These are phyloP conservation scores for Cladophialophora psammophila DNA, from an alignment of 2,329 filamentous ascomycete genomes.

Conservation along the genomic window DNA sequence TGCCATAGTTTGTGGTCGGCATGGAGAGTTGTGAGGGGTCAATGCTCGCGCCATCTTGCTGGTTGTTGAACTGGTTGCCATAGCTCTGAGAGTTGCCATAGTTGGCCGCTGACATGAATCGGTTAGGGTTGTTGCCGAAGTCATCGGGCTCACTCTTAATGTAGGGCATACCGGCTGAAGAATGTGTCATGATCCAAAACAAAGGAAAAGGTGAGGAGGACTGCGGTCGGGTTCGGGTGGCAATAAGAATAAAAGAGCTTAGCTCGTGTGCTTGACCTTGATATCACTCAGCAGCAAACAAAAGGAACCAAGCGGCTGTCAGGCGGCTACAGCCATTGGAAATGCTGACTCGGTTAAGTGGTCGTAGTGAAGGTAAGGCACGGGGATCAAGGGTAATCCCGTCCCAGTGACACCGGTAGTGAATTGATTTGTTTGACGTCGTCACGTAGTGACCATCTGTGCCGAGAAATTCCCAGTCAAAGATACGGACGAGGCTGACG, in stretches of 20 bases:
- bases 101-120: slow-evolving; percentile 54
- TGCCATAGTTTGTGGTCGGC: slow-evolving; percentile 58
- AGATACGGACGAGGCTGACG: slow-evolving; percentile 29
- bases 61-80: slow-evolving; percentile 57
- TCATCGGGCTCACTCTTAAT: slow-evolving; percentile 75
- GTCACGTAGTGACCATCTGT: slow-evolving; percentile 19
- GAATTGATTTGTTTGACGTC: slow-evolving; percentile 6
- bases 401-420: slow-evolving; percentile 20
- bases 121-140: slow-evolving; percentile 61
- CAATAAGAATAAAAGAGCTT: slow-evolving; percentile 7
- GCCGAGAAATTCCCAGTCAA: slow-evolving; percentile 10
- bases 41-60: slow-evolving; percentile 65
- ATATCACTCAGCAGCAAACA: slow-evolving; percentile 23
- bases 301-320: slow-evolving; percentile 25
- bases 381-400: slow-evolving; percentile 26
- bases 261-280: slow-evolving; percentile 19
- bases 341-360: slow-evolving; percentile 16
- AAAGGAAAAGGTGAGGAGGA: slow-evolving; percentile 4
- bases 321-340: slow-evolving; percentile 30
- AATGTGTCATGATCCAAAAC: slow-evolving; percentile 57
- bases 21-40: slow-evolving; percentile 87
- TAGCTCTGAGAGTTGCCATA: slow-evolving; percentile 46
- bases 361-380: slow-evolving; percentile 18
- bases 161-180: slow-evolving; percentile 64
- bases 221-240: not conserved